Base-by-base conservation (phyloP, 148 eudicot species). In the Camellia lanceoleosa region DNA sequence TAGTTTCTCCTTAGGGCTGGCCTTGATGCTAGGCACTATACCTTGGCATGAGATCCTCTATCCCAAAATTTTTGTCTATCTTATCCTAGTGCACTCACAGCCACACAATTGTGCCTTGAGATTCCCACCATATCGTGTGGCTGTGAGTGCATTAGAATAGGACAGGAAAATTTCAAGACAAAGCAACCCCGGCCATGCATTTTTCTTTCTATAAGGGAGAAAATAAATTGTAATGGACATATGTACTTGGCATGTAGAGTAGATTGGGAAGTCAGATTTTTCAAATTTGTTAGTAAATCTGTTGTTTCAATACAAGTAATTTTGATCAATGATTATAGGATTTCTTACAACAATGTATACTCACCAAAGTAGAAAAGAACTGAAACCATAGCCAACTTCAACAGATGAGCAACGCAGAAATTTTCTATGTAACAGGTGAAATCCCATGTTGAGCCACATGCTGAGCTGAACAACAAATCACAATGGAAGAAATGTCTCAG, bases 401-500 rank as follows among this genome's bases (percentile, higher is more conserved):
- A 12, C 78, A 89, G 71, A 75, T 87, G 87, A 19, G 85, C 46
- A 46, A 89, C 49, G 76, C 89, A 89, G 77, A 89, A 89, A 62
- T 89, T 85, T 38, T 89, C 91, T 75, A 87, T 82, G 79, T 89
- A 89, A 65, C 91, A 89, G 13, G 69, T 44, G 68, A 89, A 20
- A 80, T 89, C 91, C 91, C 91, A 85, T 78, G 87, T 89, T 82
- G 87, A 67, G 3, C 73, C 83, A 68, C 91, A 89, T 42, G 67
- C 58, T 62, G 89, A 43, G 71, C 89, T 89, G 88, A 46, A 70
- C 56, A 79, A 68, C 12, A 47, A 61, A 71, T 3, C 41, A 71
- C 47, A 47, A 71, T n/a, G 2, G 30, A 79, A 54, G 2, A 55
- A n/a, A 68, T 14, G 55, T n/a, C 9, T 63, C 15, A 77, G 9